Evolutionary conservation across 805 yeast genomes (phyloP), one percentile per base, ranked within the genome.

Genomic region (Alloascoidea hylecoeti): DNA sequence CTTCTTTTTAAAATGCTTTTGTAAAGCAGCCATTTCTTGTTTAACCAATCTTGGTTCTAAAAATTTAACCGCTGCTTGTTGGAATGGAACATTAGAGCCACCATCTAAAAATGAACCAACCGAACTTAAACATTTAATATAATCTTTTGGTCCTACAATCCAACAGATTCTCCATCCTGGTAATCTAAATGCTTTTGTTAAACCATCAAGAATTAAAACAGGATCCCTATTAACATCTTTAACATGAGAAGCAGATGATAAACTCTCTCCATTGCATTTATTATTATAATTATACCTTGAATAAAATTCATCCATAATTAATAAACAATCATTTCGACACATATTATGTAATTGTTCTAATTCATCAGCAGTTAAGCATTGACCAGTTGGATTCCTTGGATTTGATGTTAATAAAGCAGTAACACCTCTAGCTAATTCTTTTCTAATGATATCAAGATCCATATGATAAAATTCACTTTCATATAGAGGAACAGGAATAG

Each of bases 141-240:
- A 72, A 38, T 68, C 72, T 46, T 70, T 76, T 14, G 79, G 79
- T 1, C 78, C 79, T 42, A 72, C 57, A 39, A 72, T 61, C 79
- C 79, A 72, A 46, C 78, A 72, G 6, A 68, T 66, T 53, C 79
- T 60, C 78, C 78, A 72, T 1, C 79, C 79, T 2, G 79, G 79
- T 35, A 72, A 60, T 42, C 79, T 59, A 56, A 72, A 72, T 2
- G 74, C 72, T 52, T 72, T 72, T 37, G 79, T 72, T 30, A 72
- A 58, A 1, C 79, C 79, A 50, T 72, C 75, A 42, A 72, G 60
- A 41, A 72, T 70, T 46, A 72, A 60, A 5, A 72, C 79, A 0
- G 78, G 78, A 46, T 72, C 79, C 39, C 53, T 54, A 46, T 72
- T 65, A 16, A 72, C 78, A 44, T 72, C 77, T 18, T 67, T 60